Evolutionary conservation across 192 early-diverging fungal genomes (phyloP).

Genomic region (Geosiphon pyriformis): DNA sequence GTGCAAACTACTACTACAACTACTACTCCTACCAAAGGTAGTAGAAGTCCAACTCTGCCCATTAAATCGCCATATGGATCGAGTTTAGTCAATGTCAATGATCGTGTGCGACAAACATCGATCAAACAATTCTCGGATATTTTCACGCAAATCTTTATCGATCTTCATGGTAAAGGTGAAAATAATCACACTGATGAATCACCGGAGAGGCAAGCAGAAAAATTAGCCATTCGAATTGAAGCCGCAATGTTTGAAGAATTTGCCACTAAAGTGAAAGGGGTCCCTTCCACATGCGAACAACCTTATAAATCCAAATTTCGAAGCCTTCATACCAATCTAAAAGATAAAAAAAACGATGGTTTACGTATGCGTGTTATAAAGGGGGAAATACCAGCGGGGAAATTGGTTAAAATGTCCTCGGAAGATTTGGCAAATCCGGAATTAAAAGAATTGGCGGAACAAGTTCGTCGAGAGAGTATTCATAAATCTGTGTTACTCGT

Average conservation of each 20-base stretch:
- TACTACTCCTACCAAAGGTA: not conserved
- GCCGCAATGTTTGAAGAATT: conserved; percentile 43
- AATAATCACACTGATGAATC: not conserved
- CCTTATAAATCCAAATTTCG: conserved; percentile 76
- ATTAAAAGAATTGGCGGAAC: conserved; percentile 52
- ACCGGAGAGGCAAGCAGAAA: conserved; percentile 28
- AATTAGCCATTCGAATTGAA: conserved; percentile 42
- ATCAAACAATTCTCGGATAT: conserved; percentile 4
- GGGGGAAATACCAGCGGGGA: conserved; percentile 55
- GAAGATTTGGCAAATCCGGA: conserved; percentile 88
- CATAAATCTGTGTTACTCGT: conserved; percentile 51
- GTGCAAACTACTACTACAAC: not conserved
- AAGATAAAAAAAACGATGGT: conserved; percentile 71
- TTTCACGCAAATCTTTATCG: conserved; percentile 12
- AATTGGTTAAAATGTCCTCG: conserved; percentile 72
- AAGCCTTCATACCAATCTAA: conserved; percentile 75
- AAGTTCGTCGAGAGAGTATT: conserved; percentile 48
- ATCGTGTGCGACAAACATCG: conserved; percentile 15
- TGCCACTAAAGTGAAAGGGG: conserved; percentile 32
- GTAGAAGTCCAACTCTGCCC: not conserved
- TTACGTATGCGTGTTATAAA: conserved; percentile 59
- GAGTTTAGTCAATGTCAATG: conserved; percentile 5
- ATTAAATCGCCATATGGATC: not conserved
- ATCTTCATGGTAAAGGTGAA: conserved; percentile 10
- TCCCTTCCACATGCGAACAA: conserved; percentile 38